Evolutionary conservation across 2,329 filamentous ascomycete species (phyloP).

Genomic region (Xylaria digitata): DNA sequence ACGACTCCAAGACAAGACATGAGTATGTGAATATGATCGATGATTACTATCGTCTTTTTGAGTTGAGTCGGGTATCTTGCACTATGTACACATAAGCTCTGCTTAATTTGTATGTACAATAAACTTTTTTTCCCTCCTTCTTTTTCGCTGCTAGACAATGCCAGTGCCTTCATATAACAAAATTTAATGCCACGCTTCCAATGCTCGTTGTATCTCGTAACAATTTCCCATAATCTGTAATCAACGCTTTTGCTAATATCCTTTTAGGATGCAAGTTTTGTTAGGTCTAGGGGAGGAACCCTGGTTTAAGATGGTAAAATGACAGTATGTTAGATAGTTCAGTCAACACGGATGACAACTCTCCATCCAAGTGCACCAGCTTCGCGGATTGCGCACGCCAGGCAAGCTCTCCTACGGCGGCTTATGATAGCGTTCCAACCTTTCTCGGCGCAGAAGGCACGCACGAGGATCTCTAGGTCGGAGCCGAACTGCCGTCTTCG

Average conservation of each 20-base stretch:
- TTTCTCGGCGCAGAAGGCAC: constrained; percentile 78
- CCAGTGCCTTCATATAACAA: neutral
- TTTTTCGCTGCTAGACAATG: neutral
- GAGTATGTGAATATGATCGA: neutral
- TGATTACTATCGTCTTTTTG: constrained; percentile 20
- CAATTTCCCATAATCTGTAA: constrained; percentile 12
- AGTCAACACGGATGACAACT: constrained; percentile 72
- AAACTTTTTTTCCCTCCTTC: neutral
- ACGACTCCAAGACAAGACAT: neutral
- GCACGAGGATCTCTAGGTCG: constrained; percentile 75
- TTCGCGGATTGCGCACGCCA: constrained; percentile 80
- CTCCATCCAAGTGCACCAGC: constrained; percentile 76
- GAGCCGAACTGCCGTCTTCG: constrained; percentile 69
- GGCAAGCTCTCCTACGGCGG: constrained; percentile 73
- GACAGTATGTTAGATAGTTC: constrained; percentile 15
- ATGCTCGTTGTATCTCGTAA: constrained; percentile 16
- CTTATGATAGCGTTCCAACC: constrained; percentile 81
- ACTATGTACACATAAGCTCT: constrained; percentile 34
- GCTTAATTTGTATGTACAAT: constrained; percentile 23
- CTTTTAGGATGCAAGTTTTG: neutral
- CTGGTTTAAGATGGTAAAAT: neutral
- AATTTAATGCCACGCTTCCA: neutral
- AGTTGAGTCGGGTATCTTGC: constrained; percentile 38
- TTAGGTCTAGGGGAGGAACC: neutral
- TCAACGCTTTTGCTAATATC: constrained; percentile 10